Conservation (phyloP, 345 rosid species). For the Eucalyptus sp. region DNA sequence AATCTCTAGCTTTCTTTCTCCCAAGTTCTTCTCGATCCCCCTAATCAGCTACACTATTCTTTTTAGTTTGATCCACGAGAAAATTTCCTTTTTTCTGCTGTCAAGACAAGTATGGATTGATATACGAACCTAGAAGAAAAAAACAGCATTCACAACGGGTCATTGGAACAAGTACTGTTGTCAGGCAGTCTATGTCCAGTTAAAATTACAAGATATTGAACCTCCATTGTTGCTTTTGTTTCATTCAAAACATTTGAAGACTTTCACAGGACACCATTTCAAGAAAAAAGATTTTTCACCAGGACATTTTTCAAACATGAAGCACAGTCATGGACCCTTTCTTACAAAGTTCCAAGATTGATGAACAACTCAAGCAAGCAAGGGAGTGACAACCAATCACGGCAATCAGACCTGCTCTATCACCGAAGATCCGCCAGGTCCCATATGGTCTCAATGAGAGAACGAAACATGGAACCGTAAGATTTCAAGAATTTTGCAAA, state of each 20-base stretch:
- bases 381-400: background rate
- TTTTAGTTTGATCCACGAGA: background rate
- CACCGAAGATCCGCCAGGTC: background rate
- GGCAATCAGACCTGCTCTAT: background rate
- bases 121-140: background rate
- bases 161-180: background rate
- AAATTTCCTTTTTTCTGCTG: background rate
- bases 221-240: background rate
- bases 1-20: background rate
- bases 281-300: background rate
- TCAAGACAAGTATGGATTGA: background rate
- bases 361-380: background rate
- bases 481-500: background rate
- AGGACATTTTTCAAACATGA: background rate
- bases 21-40: background rate
- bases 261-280: background rate
- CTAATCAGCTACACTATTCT: background rate
- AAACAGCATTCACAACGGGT: background rate
- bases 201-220: background rate
- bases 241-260: background rate
- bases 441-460: fast-evolving
- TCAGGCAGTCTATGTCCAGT: background rate
- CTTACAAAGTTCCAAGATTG: background rate
- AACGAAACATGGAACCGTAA: background rate
- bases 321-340: background rate